Percentiles rank a stretch among this genome's conserved stretches.
Evolutionary conservation across 306 rosid genomes (phyloP).

Genomic region (Dalbergia cultrata): DNA sequence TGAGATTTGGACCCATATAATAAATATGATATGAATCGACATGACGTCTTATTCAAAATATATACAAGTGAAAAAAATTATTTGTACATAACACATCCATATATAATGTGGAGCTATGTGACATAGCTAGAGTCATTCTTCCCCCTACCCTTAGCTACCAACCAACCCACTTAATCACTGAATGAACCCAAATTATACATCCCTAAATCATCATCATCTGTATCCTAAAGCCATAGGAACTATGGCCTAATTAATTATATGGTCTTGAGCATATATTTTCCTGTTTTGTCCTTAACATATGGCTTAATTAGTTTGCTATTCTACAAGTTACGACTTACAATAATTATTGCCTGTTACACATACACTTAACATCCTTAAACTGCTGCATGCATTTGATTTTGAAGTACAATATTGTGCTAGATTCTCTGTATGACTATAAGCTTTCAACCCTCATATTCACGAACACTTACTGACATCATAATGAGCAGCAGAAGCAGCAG

Average conservation of each 20-base stretch:
- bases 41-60: no score
- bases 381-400: background rate
- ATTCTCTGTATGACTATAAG: conserved; percentile 16
- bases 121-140: background rate
- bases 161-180: background rate
- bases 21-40: no score
- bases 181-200: conserved; percentile 1
- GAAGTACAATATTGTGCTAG: conserved; percentile 21
- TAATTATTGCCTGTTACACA: background rate
- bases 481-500: conserved; percentile 19
- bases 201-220: background rate
- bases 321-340: background rate
- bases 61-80: no score
- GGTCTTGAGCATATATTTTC: background rate
- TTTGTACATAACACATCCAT: no score
- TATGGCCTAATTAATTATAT: background rate
- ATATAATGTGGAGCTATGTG: background rate
- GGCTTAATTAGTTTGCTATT: background rate
- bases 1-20: no score
- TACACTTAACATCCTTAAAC: conserved; percentile 29
- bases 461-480: conserved; percentile 21
- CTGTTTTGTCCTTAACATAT: background rate
- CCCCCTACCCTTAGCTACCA: background rate
- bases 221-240: background rate
- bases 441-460: background rate